A percentile compares a stretch with the other conserved stretches of the same genome.
Conservation (phyloP, 805 yeast genomes). For the Naumovozyma baii region DNA sequence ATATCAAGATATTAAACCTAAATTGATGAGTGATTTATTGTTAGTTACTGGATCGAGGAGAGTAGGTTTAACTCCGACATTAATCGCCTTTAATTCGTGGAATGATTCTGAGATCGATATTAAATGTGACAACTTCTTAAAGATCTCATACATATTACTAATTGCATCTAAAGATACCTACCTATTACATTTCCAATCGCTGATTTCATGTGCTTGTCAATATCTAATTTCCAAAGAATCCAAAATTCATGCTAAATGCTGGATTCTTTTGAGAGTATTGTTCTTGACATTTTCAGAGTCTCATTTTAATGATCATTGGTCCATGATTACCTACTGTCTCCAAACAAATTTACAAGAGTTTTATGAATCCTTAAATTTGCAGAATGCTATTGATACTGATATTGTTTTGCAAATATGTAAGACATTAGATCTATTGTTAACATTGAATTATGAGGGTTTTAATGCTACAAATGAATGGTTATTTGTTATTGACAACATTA, state of each 20-base stretch:
- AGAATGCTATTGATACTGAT: slow-evolving; percentile 24
- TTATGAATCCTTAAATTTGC: slow-evolving; percentile 23
- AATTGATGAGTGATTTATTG: slow-evolving; percentile 26
- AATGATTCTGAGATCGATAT: slow-evolving; percentile 56
- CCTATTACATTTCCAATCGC: slow-evolving; percentile 37
- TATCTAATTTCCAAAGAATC: slow-evolving; percentile 24
- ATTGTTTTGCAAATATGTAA: slow-evolving; percentile 54
- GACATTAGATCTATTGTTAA: slow-evolving; percentile 62
- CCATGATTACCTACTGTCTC: slow-evolving; percentile 51
- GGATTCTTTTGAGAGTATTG: slow-evolving; percentile 54
- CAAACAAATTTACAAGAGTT: slow-evolving; percentile 31
- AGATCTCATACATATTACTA: slow-evolving; percentile 55
- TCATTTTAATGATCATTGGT: slow-evolving; percentile 65
- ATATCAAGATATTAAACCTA: slow-evolving; percentile 46
- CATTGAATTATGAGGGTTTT: slow-evolving; percentile 70
- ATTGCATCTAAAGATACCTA: slow-evolving; percentile 52
- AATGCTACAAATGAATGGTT: slow-evolving; percentile 67
- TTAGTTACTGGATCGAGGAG: slow-evolving; percentile 31
- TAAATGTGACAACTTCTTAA: slow-evolving; percentile 44
- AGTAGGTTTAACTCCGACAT: slow-evolving; percentile 41
- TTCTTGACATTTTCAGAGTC: slow-evolving; percentile 51
- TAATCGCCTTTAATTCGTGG: slow-evolving; percentile 50
- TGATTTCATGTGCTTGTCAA: slow-evolving; percentile 40
- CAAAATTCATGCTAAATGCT: slow-evolving; percentile 27
- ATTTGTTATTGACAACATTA: slow-evolving; percentile 61